Conservation (phyloP, 1,139 yeast species). For the Suhomyces taliae region DNA sequence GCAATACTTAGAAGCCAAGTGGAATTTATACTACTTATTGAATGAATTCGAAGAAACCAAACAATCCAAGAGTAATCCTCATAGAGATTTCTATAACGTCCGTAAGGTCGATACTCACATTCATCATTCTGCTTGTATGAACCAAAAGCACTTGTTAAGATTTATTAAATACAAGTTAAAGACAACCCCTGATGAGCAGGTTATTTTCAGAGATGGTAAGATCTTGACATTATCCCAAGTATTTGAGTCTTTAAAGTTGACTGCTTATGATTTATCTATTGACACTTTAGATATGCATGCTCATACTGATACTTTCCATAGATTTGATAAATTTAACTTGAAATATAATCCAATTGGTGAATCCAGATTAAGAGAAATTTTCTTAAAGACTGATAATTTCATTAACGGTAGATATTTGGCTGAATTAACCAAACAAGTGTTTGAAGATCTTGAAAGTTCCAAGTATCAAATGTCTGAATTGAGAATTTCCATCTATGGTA, state of each 20-base stretch:
- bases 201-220: constrained; percentile 90
- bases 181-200: constrained; percentile 74
- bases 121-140: constrained; percentile 99
- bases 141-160: constrained; percentile 91
- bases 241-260: constrained; percentile 81
- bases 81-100: constrained; percentile 95
- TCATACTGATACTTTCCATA: constrained; percentile 94
- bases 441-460: constrained; percentile 88
- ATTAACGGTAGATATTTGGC: constrained; percentile 88
- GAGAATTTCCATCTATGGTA: constrained; percentile 91
- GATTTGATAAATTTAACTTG: constrained; percentile 95
- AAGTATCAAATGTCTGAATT: constrained; percentile 98
- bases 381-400: constrained; percentile 91
- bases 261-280: constrained; percentile 92
- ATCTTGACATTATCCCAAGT: constrained; percentile 85
- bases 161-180: constrained; percentile 84
- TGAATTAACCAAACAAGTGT: constrained; percentile 88
- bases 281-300: constrained; percentile 99
- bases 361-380: constrained; percentile 92
- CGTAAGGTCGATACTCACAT: constrained; percentile 99
- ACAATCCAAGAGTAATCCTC: constrained; percentile 73
- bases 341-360: constrained; percentile 98
- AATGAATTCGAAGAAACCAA: constrained; percentile 93
- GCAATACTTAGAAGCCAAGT: constrained; percentile 92
- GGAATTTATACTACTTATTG: constrained; percentile 85